Conservation (phyloP, 1,139 yeast genomes). For the Suhomyces wounanorum region DNA sequence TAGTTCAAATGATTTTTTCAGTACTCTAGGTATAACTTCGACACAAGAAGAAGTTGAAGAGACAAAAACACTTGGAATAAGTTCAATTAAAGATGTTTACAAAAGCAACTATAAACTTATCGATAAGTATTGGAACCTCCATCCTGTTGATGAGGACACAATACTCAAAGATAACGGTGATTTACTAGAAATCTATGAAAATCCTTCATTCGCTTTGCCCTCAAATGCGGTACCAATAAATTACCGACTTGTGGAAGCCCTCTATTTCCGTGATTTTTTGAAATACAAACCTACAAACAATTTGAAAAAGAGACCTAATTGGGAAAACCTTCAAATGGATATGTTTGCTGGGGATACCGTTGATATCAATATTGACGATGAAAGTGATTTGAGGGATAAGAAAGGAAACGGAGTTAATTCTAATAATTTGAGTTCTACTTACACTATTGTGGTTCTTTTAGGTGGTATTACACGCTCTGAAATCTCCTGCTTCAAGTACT, state of each 20-base stretch:
- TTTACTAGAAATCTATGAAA: slow-evolving; percentile 32
- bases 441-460: slow-evolving; percentile 53
- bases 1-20: slow-evolving; percentile 31
- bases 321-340: slow-evolving; percentile 44
- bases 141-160: slow-evolving; percentile 29
- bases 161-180: slow-evolving; percentile 12
- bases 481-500: slow-evolving; percentile 60
- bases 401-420: slow-evolving; percentile 15
- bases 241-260: slow-evolving; percentile 51
- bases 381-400: slow-evolving; percentile 25
- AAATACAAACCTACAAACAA: slow-evolving; percentile 46
- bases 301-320: slow-evolving; percentile 42
- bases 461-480: slow-evolving; percentile 88
- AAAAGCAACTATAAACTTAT: slow-evolving; percentile 41
- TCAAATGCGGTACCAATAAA: slow-evolving; percentile 54
- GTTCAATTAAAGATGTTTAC: slow-evolving; percentile 36
- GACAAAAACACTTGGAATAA: slow-evolving; percentile 25
- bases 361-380: slow-evolving; percentile 39
- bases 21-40: slow-evolving; percentile 22
- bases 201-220: slow-evolving; percentile 55
- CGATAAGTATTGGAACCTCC: slow-evolving; percentile 49
- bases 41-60: slow-evolving; percentile 8
- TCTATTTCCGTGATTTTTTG: slow-evolving; percentile 49
- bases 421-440: slow-evolving; percentile 23
- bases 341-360: slow-evolving; percentile 42